Conservation (phyloP, 768 basidiomycete genomes). For the Gyrodon lividus region DNA sequence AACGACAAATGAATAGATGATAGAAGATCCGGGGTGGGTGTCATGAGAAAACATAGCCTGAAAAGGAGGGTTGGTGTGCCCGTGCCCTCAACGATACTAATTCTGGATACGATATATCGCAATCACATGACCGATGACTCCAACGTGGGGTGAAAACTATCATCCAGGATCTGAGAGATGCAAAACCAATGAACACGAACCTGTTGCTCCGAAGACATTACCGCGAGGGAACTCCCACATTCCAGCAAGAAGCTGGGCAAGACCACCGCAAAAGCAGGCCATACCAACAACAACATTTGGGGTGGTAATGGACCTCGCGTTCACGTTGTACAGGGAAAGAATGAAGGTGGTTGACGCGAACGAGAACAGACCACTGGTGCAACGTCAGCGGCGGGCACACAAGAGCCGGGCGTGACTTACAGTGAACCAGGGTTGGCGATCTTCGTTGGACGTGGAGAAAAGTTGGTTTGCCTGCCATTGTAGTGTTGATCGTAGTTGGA, state of each 20-base stretch:
- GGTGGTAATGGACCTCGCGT: slow-evolving; percentile 47
- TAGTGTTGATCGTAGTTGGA: too few relatives aligned
- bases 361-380: slow-evolving; percentile 66
- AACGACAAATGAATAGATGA: background rate
- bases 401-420: slow-evolving; percentile 16
- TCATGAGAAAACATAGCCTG: background rate
- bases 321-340: slow-evolving; percentile 70
- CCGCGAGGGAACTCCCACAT: slow-evolving; percentile 83
- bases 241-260: slow-evolving; percentile 82
- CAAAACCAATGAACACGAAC: slow-evolving; percentile 37
- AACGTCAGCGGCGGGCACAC: background rate
- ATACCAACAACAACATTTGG: slow-evolving; percentile 83
- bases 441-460: slow-evolving; percentile 29
- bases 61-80: too few relatives aligned
- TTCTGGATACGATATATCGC: too few relatives aligned
- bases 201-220: slow-evolving; percentile 71
- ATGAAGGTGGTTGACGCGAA: slow-evolving; percentile 85
- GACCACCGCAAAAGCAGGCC: slow-evolving; percentile 83
- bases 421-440: slow-evolving; percentile 57
- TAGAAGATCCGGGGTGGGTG: background rate
- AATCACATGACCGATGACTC: slow-evolving; percentile 5
- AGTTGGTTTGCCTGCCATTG: too few relatives aligned
- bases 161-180: too few relatives aligned
- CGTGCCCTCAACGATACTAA: too few relatives aligned
- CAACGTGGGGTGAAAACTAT: too few relatives aligned